phyloP scores from a whole-genome alignment of 352 stramenopile genomes.

The Phytopythium vexans region DNA sequence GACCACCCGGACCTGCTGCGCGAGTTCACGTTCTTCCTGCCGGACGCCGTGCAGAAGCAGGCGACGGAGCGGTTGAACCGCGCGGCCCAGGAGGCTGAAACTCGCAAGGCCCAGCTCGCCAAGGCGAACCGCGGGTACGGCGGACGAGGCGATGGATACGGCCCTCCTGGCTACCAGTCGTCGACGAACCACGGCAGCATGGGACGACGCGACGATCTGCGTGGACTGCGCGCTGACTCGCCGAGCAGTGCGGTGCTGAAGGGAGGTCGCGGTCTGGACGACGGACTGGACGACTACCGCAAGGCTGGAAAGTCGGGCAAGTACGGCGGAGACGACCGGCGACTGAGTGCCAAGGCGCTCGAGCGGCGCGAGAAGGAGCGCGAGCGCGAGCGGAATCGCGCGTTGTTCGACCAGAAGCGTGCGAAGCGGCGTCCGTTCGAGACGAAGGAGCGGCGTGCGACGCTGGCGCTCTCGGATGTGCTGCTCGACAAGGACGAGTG shows the following conservation, averaged over 20 bases:
- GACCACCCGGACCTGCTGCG: slow-evolving; percentile 99
- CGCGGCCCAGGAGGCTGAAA: slow-evolving; percentile 93
- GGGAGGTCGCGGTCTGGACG: slow-evolving; percentile 23
- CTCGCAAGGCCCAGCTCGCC: slow-evolving; percentile 71
- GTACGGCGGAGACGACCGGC: slow-evolving; percentile 60
- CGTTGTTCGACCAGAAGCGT: slow-evolving; percentile 70
- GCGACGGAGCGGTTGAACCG: slow-evolving; percentile 95
- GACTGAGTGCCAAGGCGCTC: slow-evolving; percentile 46
- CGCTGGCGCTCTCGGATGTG: slow-evolving; percentile 70
- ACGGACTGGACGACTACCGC: slow-evolving; percentile 26
- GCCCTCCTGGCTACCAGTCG: slow-evolving; percentile 16
- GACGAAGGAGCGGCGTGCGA: slow-evolving; percentile 69
- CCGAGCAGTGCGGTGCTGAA: slow-evolving; percentile 59
- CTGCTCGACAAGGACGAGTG: slow-evolving; percentile 85
- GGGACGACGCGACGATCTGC: slow-evolving; percentile 39
- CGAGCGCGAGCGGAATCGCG: slow-evolving; percentile 73
- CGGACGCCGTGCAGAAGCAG: slow-evolving; percentile 97
- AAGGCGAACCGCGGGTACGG: slow-evolving; percentile 42
- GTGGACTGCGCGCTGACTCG: slow-evolving; percentile 36
- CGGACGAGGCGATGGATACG: slow-evolving; percentile 8
- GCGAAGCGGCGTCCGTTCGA: slow-evolving; percentile 66
- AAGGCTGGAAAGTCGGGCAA: slow-evolving; percentile 33
- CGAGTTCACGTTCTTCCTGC: slow-evolving; percentile 99
- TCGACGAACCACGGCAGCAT: slow-evolving; percentile 12
- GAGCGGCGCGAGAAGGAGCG: slow-evolving; percentile 78